Evolutionary conservation across 1,284 basidiomycete species (phyloP), one percentile per base, ranked within the genome.

Genomic region (Hymenochaete sp.): DNA sequence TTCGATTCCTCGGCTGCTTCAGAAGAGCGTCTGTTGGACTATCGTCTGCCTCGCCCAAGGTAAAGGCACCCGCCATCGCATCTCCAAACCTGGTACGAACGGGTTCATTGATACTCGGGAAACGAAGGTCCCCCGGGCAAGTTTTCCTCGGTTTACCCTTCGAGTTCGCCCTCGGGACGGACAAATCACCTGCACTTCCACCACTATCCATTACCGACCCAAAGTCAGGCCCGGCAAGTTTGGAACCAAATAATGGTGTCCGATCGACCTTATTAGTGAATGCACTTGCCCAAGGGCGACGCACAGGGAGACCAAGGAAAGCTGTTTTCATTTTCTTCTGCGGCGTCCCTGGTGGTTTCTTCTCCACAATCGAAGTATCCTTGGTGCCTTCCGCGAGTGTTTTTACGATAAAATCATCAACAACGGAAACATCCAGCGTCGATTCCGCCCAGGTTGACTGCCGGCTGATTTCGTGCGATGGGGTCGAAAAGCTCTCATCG

Each of bases 261-360:
- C 76, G 68, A 0, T 77, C 80, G 45, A 85, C 75, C 61, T 82
- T 85, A 52, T 68, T 61, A 5, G 82, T 70, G 10, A 86, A 71
- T 2, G 83, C 82, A 56, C 82, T 85, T 59, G 85, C 83, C 82
- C 83, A 86, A 3, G 79, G 82, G 8, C 83, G 68, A 38, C 73
- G 72, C 33, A 70, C 67, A 10, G 49, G 41, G n/a, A 51, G 8
- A 25, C 67, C 66, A 35, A 83, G 62, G 53, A 74, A 70, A 27
- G 71, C 68, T 14, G 74, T 77, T 62, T 80, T 80, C 47, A 68
- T 60, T 56, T 72, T 78, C 68, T 89, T 89, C 37, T 86, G 81
- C 0, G 86, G 85, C 2, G 86, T 89, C 0, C 80, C 83, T 3
- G 85, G 85, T 11, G 76, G 74, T 41, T 68, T 76, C 66, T 82